These are phyloP conservation scores for Boletus edulis DNA, from an alignment of 768 basidiomycete species.

Conservation along the genomic window DNA sequence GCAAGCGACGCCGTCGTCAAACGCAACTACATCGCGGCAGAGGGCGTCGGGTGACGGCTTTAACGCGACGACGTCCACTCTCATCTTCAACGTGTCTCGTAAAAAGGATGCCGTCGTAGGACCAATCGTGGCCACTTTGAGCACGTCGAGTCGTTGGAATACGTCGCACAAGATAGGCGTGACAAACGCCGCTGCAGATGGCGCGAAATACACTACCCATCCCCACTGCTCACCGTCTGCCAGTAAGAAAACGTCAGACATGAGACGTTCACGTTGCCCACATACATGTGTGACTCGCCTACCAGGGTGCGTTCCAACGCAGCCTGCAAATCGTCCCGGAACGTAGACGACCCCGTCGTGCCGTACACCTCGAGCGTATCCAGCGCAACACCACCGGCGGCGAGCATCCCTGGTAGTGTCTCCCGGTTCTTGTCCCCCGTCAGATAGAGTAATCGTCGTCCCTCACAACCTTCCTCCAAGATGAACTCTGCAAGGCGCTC, in stretches of 20 bases:
- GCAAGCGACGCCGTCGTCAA: slow-evolving; percentile 12
- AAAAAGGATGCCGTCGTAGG: slow-evolving; percentile 60
- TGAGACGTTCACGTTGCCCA: neutral
- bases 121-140: slow-evolving; percentile 62
- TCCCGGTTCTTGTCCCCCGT: slow-evolving; percentile 88
- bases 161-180: slow-evolving; percentile 46
- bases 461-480: slow-evolving; percentile 32
- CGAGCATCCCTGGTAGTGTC: slow-evolving; percentile 53
- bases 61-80: slow-evolving; percentile 53
- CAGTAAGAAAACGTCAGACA: neutral
- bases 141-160: slow-evolving; percentile 32
- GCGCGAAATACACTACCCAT: slow-evolving; percentile 78
- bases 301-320: slow-evolving; percentile 25
- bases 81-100: slow-evolving; percentile 40
- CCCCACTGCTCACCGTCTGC: slow-evolving; percentile 5
- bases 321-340: slow-evolving; percentile 42
- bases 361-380: slow-evolving; percentile 64
- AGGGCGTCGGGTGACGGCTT: slow-evolving; percentile 59
- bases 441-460: slow-evolving; percentile 57
- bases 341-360: slow-evolving; percentile 55
- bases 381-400: slow-evolving; percentile 42
- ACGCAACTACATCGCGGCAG: slow-evolving; percentile 25
- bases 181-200: slow-evolving; percentile 62
- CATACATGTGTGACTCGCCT: slow-evolving; percentile 20
- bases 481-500: slow-evolving; percentile 68